Evolutionary conservation across 768 basidiomycete genomes (phyloP).

Genomic region (Heimioporus sp.): DNA sequence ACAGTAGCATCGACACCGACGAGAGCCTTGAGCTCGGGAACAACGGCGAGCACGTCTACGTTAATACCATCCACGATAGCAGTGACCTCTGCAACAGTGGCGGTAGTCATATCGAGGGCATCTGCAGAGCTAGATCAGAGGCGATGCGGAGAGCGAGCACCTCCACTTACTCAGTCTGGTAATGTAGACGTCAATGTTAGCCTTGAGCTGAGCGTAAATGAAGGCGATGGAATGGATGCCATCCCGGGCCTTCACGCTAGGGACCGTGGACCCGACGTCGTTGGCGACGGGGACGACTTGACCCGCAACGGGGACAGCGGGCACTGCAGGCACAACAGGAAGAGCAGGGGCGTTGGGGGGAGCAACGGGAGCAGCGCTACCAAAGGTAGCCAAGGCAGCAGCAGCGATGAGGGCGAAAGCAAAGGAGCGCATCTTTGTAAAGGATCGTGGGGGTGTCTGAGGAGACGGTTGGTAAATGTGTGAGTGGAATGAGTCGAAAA

Average conservation of each 20-base stretch:
- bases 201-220: constrained; percentile 23
- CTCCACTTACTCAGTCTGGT: constrained; percentile 27
- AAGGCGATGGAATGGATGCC: constrained; percentile 18
- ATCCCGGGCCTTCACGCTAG: not conserved
- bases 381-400: constrained; percentile 29
- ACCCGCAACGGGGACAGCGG: no score
- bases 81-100: constrained; percentile 18
- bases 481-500: not conserved
- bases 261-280: no score
- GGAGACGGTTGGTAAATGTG: constrained; percentile 3
- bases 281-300: not conserved
- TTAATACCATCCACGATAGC: constrained; percentile 24
- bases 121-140: constrained; percentile 16
- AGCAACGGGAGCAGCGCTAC: constrained; percentile 21
- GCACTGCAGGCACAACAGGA: not conserved
- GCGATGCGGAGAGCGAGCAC: not conserved
- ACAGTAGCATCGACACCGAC: constrained; percentile 16
- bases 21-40: constrained; percentile 26
- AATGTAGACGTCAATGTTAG: constrained; percentile 13
- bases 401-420: constrained; percentile 23
- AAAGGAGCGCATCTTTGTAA: constrained; percentile 38
- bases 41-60: constrained; percentile 17
- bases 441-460: constrained; percentile 29
- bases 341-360: not conserved
- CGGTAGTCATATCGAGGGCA: constrained; percentile 22